Conservation (phyloP, 805 yeast species). For the Komagataella ulmi region DNA sequence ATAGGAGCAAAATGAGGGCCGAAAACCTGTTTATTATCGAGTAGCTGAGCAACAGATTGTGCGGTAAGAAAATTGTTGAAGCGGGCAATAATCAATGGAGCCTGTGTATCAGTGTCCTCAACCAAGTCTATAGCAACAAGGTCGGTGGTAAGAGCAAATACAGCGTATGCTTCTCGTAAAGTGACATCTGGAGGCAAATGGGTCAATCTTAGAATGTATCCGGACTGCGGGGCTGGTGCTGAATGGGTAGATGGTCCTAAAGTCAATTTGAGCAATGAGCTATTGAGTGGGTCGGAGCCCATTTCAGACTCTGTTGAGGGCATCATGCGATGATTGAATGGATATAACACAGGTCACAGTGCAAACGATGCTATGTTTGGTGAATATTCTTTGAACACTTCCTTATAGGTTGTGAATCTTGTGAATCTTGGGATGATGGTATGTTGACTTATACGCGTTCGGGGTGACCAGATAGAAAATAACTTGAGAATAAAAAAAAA, state of each 20-base stretch:
- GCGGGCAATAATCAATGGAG: constrained; percentile 22
- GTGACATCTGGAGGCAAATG: constrained; percentile 55
- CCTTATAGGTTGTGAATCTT: not conserved
- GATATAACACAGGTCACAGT: not conserved
- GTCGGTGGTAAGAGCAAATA: constrained; percentile 60
- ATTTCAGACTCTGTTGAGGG: not conserved
- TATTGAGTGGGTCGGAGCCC: not conserved
- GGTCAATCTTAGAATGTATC: constrained; percentile 23
- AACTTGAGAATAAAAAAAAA: not conserved
- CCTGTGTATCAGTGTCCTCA: not conserved
- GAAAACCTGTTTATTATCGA: constrained; percentile 29
- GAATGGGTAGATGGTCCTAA: not conserved
- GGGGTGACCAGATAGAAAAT: not conserved
- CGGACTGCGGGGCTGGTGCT: not conserved
- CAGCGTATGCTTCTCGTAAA: constrained; percentile 49
- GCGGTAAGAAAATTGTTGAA: constrained; percentile 31
- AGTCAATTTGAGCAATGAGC: constrained; percentile 1
- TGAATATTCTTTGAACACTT: not conserved
- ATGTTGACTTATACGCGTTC: not conserved
- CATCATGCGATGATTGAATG: not conserved
- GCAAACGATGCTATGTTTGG: not conserved
- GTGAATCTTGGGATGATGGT: not conserved
- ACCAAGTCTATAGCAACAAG: constrained; percentile 36
- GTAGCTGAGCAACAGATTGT: constrained; percentile 24
- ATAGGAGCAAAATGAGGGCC: constrained; percentile 31